Evolutionary conservation across 345 rosid species (phyloP), one percentile per base, ranked within the genome.

Genomic region (Linum lewisii): DNA sequence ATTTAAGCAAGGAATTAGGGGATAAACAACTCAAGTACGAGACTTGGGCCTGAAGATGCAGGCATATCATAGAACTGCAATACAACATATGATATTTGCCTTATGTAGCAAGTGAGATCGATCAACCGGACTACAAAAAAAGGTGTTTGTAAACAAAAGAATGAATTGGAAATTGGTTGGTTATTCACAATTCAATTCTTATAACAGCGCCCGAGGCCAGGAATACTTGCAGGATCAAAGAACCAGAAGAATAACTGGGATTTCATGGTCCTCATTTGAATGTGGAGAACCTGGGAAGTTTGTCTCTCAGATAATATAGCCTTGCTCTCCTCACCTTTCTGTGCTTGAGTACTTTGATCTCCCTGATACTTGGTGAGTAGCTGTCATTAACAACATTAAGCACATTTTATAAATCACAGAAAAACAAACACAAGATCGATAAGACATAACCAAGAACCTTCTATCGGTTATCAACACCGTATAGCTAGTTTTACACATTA

Each of bases 261-360:
- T 34, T 36, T 29, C 42, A 60, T 47, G 61, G 24, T 67, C 59
- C 51, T 82, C 79, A 87, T 55, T 90, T 90, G 67, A 90, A 90
- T 24, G 97, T 87, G 34, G 95, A 87, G 29, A 90, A 70, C 79
- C 95, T 79, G 63, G 97, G 95, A 69, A 90, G 89, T 78, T 92
- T 88, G 70, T 88, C 86, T 72, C 96, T 77, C 23, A 84, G 82
- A 75, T 92, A 86, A 74, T 88, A 92, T 66, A 87, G 69, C 71
- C 90, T 73, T 14, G 97, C 91, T 80, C 95, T 82, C 77, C 97
- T 79, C 32, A 85, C 94, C 78, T 85, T 87, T 74, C 87, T 75
- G 73, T 82, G 91, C 1, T 22, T 75, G 34, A 75, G 71, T 5
- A 90, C 86, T 73, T 64, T 82, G 49, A 90, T 77, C 79, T 87